These are phyloP conservation scores for Tothia fuscella DNA, from an alignment of 2,329 filamentous ascomycete species.

Conservation along the genomic window DNA sequence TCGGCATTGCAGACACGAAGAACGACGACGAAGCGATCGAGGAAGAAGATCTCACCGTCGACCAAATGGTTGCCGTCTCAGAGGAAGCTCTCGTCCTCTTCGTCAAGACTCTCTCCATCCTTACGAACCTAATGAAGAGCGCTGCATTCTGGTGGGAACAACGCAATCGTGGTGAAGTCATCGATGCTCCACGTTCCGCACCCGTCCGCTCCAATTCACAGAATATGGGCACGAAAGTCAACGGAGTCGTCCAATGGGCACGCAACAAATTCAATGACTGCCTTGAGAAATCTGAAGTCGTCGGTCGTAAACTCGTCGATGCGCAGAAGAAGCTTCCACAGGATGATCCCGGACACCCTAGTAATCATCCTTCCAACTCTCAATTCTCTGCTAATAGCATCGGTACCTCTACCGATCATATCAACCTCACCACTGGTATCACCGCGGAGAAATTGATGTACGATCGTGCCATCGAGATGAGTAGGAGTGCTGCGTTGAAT, in stretches of 20 bases:
- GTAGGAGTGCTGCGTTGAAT: conserved; percentile 82
- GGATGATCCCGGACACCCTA: conserved; percentile 77
- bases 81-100: conserved; percentile 94
- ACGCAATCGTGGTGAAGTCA: conserved; percentile 51
- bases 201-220: conserved; percentile 21
- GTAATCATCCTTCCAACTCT: conserved; percentile 53
- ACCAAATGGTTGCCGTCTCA: conserved; percentile 75
- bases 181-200: conserved; percentile 19
- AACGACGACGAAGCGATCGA: conserved; percentile 31
- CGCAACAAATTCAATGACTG: conserved; percentile 93
- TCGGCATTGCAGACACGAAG: conserved; percentile 37
- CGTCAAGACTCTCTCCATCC: conserved; percentile 79
- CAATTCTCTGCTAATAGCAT: conserved; percentile 41
- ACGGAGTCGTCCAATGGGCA: conserved; percentile 91
- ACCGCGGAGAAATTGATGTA: conserved; percentile 98
- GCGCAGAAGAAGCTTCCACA: conserved; percentile 73
- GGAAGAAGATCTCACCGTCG: conserved; percentile 64
- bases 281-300: conserved; percentile 87
- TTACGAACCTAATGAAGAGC: conserved; percentile 92
- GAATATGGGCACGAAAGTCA: conserved; percentile 57
- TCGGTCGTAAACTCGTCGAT: conserved; percentile 76
- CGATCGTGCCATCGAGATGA: conserved; percentile 95
- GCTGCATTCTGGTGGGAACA: conserved; percentile 84
- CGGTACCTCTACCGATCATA: conserved; percentile 58
- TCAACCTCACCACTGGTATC: conserved; percentile 74